Percentiles rank a stretch among this genome's conserved stretches.
Evolutionary conservation across 768 basidiomycete species (phyloP).

Genomic region (Tricholoma matsutake): DNA sequence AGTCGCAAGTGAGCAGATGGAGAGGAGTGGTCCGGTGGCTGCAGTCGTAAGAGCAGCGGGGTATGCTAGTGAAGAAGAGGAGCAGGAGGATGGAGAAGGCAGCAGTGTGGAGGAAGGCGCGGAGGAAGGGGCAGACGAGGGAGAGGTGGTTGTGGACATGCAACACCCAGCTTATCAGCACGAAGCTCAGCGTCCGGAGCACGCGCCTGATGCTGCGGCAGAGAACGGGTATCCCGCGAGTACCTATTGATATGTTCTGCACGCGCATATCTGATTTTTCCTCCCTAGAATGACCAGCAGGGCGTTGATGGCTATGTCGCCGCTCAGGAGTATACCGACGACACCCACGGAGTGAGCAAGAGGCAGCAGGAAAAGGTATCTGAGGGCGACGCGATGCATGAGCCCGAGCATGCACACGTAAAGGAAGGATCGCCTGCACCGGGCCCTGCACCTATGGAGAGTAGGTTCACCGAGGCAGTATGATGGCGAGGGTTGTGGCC

Average conservation of each 20-base stretch:
- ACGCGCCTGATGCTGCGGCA: background rate
- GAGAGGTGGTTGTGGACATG: slow-evolving; percentile 34
- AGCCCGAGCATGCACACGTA: background rate
- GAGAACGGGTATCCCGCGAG: background rate
- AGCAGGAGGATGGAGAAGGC: slow-evolving; percentile 54
- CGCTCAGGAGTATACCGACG: slow-evolving; percentile 11
- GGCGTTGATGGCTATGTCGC: slow-evolving; percentile 5
- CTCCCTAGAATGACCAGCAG: slow-evolving; percentile 36
- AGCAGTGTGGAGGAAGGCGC: slow-evolving; percentile 55
- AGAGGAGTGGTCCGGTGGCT: slow-evolving; percentile 87
- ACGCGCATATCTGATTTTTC: slow-evolving; percentile 25
- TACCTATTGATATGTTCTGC: background rate
- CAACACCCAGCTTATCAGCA: slow-evolving; percentile 60
- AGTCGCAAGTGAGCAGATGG: slow-evolving; percentile 90
- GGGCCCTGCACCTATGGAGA: slow-evolving; percentile 30
- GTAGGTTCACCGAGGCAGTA: slow-evolving; percentile 24
- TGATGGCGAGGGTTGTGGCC: slow-evolving; percentile 2
- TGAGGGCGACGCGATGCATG: slow-evolving; percentile 46
- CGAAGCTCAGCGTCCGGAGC: slow-evolving; percentile 40
- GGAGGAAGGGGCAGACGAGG: slow-evolving; percentile 34
- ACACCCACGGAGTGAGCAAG: slow-evolving; percentile 44
- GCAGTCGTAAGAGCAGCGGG: slow-evolving; percentile 89
- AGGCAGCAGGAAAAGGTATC: slow-evolving; percentile 75
- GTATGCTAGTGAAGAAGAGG: slow-evolving; percentile 77
- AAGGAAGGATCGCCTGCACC: slow-evolving; percentile 6